phyloP scores from a whole-genome alignment of 345 rosid genomes.

The Gossypium rotundifolium region DNA sequence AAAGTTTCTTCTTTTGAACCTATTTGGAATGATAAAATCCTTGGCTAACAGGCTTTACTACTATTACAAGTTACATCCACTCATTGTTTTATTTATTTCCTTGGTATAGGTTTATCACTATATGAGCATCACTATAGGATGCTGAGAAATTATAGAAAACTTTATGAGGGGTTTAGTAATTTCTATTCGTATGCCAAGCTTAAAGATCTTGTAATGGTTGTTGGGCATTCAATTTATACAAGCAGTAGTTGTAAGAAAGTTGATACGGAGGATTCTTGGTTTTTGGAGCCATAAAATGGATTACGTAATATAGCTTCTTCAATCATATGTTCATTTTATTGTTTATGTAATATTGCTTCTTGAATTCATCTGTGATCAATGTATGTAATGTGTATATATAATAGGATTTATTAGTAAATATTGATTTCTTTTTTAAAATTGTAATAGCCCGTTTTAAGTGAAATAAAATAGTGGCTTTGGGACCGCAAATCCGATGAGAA shows the following conservation, averaged over 20 bases:
- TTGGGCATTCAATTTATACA: conserved; percentile 86
- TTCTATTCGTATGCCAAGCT: conserved; percentile 55
- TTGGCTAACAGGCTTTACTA: conserved; percentile 45
- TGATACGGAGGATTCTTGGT: conserved; percentile 41
- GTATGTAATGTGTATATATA: too few species aligned
- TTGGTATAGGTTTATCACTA: conserved; percentile 45
- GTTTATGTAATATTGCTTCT: too few species aligned
- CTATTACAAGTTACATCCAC: conserved; percentile 57
- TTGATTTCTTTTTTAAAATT: too few species aligned
- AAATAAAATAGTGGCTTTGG: too few species aligned
- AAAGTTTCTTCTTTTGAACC: conserved; percentile 33
- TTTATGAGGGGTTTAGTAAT: conserved; percentile 23
- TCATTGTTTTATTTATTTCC: conserved; percentile 37
- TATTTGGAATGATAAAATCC: conserved; percentile 54
- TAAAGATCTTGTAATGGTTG: conserved; percentile 85
- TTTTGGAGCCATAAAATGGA: too few species aligned
- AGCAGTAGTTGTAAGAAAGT: conserved; percentile 67
- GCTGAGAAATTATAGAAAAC: conserved; percentile 26
- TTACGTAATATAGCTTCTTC: too few species aligned
- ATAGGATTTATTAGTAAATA: too few species aligned
- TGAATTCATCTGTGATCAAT: too few species aligned
- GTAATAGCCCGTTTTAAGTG: accelerated
- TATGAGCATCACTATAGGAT: conserved; percentile 42
- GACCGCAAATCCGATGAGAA: too few species aligned
- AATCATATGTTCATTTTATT: too few species aligned